A percentile compares a stretch with the other conserved stretches of the same genome.
Evolutionary conservation across 2,329 filamentous ascomycete species (phyloP).

Genomic region (Sporothrix protearum): DNA sequence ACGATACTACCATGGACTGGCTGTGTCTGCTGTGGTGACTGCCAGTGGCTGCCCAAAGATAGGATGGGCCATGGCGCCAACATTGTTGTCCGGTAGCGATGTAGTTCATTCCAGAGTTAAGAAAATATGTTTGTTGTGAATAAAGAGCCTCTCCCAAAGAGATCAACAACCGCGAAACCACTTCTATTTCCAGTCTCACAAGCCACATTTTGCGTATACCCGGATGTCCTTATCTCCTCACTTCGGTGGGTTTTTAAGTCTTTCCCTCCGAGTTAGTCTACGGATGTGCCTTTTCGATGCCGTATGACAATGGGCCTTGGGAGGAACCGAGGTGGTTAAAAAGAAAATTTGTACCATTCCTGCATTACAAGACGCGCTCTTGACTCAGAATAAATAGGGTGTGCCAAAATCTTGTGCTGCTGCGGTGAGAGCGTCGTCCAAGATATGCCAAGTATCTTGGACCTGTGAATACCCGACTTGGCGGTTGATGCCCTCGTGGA

Average conservation of each 20-base stretch:
- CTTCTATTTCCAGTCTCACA: neutral
- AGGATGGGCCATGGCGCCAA: neutral
- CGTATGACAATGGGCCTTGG: slow-evolving; percentile 13
- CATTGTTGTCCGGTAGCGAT: too few species aligned
- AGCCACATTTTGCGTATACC: neutral
- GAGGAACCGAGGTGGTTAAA: neutral
- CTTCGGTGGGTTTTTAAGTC: neutral
- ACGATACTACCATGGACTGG: neutral
- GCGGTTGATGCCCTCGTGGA: neutral
- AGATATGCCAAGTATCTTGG: slow-evolving; percentile 6
- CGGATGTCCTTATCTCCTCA: neutral
- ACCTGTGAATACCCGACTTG: neutral
- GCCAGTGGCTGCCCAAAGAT: neutral
- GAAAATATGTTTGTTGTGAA: too few species aligned
- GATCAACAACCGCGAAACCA: neutral
- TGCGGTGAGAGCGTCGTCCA: neutral
- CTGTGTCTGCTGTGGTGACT: neutral
- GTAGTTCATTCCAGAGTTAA: too few species aligned
- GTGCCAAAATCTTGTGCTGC: neutral
- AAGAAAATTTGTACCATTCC: neutral
- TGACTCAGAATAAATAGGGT: too few species aligned
- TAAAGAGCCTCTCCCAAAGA: neutral
- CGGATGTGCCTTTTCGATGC: slow-evolving; percentile 9
- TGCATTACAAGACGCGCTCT: too few species aligned
- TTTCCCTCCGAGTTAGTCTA: neutral